Conservation (phyloP, 1,284 basidiomycete genomes). For the Microbotryum lychnidis-dioicae region DNA sequence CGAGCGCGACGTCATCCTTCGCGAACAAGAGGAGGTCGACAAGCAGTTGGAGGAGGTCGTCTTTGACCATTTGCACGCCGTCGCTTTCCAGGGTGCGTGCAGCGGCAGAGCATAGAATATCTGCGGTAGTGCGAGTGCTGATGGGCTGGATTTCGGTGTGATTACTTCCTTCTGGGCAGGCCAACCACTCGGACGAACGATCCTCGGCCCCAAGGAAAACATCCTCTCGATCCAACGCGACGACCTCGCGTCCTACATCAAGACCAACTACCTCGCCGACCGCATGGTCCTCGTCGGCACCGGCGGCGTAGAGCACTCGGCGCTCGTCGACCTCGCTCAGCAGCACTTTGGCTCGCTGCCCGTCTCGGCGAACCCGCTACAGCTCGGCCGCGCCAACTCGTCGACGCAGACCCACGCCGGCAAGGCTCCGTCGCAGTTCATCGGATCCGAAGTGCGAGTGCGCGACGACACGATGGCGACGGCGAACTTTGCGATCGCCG, state of each 20-base stretch:
- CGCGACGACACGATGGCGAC: constrained; percentile 86
- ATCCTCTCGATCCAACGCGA: constrained; percentile 91
- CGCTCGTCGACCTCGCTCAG: constrained; percentile 89
- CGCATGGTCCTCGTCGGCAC: constrained; percentile 98
- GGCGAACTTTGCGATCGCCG: constrained; percentile 89
- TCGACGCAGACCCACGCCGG: constrained; percentile 44
- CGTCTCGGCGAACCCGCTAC: constrained; percentile 76
- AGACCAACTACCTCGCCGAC: constrained; percentile 97
- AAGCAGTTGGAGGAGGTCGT: constrained; percentile 98
- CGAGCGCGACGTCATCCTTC: constrained; percentile 91
- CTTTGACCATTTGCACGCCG: constrained; percentile 93
- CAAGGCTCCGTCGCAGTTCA: constrained; percentile 69
- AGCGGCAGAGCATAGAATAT: no score
- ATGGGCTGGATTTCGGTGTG: background rate
- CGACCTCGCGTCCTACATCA: constrained; percentile 85
- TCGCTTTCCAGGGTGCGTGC: constrained; percentile 81
- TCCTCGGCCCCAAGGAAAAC: constrained; percentile 92
- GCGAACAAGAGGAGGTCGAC: constrained; percentile 98
- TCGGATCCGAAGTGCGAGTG: constrained; percentile 91
- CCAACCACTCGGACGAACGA: constrained; percentile 91
- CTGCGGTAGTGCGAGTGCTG: no score
- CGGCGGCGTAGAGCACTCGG: constrained; percentile 85
- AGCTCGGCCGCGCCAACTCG: constrained; percentile 53
- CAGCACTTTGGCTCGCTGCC: constrained; percentile 88
- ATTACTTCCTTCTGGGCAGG: constrained; percentile 4